Evolutionary conservation across 495 filamentous ascomycete species (phyloP), one percentile per base, ranked within the genome.

Genomic region (Alectoria sarmentosa): DNA sequence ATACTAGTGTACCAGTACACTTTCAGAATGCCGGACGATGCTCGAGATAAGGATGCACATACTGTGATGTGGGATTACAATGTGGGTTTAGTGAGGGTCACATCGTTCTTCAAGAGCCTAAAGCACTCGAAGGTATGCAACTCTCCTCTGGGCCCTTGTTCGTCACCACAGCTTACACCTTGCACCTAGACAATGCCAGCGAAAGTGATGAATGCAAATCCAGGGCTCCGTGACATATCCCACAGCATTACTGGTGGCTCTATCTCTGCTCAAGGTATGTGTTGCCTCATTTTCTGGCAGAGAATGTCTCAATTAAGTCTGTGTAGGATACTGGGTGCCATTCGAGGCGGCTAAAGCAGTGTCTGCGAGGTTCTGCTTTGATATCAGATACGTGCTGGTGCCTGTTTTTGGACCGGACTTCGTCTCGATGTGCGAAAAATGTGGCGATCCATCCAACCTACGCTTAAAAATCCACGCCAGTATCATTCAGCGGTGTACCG

Each of bases 31-130:
- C 87, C 88, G 10, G 85, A 78, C 15, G 82, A 91, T 46, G 83
- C 86, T 9, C 82, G 79, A 66, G 63, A 63, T 14, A 69, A 62
- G 44, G 67, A 69, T 30, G 74, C 79, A 58, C 92, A 90, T 78
- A 83, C 79, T 10, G 85, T 98, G 32, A 90, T 96, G 86, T 98
- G 94, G 94, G 94, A 98, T 73, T 96, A 96, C 74, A 91, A 92
- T 66, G 86, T 92, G 63, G 94, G 94, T n/a, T 87, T 96, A 34
- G 93, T 97, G 60, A 86, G 92, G 64, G 92, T 93, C 71, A 97
- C 94, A 9, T 89, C 91, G 49, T 89, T 98, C 71, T 98, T 98
- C 82, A 96, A 96, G 71, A 91, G 89, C 69, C 86, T 84, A 65
- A 85, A 86, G 63, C 91, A 93, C 72, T 82, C 87, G 49, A 98